Evolutionary conservation across 2,329 filamentous ascomycete species (phyloP), one percentile per base, ranked within the genome.

Genomic region (Cordyceps cateniannulata): DNA sequence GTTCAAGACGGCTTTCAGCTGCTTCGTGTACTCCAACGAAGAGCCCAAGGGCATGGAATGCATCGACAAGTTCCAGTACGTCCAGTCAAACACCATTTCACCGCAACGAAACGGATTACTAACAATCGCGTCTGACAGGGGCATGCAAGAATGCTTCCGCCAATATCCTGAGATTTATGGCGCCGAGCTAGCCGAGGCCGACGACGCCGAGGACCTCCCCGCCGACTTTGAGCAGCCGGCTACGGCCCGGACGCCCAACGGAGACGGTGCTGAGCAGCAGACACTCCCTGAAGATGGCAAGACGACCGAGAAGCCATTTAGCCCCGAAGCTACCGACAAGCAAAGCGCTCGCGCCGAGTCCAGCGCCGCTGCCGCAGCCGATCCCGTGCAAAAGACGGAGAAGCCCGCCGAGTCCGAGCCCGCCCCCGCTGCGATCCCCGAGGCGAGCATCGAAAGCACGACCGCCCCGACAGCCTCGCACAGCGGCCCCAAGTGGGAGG

Each of bases 11-110:
- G 95, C 95, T 0, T 99, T 99, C 70, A 96, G 92, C 83, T 99
- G 95, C 79, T 99, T 99, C 70, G 92, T 99, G n/a, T 95, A 88
- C 78, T 96, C 91, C 3, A 86, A 85, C 47, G 91, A 96, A 72
- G 95, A 99, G 72, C 93, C 93, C 40, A 99, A 99, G 85, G 93
- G 93, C 56, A 93, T 96, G 79, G 92, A 97, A 72, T 97, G 93
- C 78, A 95, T 97, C 71, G 92, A 96, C 29, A 96, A 95, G 78
- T 97, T 97, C 83, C 93, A 96, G 91, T 95, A 81, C 51, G 89
- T 83, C 50, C 38, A 12, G 12, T 8, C 5, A 18, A 18, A 5
- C 10, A n/a, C 20, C 20, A 16, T 7, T n/a, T 12, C 3, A 9
- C n/a, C 12, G 14, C 14, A 16, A 29, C 14, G 42, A 35, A 20